These are phyloP conservation scores for Sonneratia caseolaris DNA, from an alignment of 345 rosid species.

Conservation along the genomic window DNA sequence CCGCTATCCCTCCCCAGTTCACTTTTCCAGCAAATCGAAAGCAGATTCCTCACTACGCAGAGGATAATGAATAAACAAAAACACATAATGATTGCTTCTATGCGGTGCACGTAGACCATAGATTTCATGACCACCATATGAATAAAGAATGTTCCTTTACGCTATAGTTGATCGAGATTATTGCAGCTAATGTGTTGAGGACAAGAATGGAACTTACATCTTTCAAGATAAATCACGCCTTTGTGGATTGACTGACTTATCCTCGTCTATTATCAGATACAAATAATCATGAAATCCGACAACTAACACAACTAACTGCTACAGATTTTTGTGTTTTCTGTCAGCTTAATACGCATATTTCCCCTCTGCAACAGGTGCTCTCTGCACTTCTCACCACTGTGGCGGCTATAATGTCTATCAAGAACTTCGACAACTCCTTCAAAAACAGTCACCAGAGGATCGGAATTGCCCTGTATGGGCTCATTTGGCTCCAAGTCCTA, in stretches of 20 bases:
- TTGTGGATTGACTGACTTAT: too few relatives aligned
- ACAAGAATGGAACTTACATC: not conserved
- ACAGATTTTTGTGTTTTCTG: not conserved
- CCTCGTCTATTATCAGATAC: too few relatives aligned
- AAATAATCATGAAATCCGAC: too few relatives aligned
- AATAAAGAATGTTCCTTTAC: not conserved
- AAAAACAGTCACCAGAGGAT: constrained; percentile 73
- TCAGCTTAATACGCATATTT: not conserved
- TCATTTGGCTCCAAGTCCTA: constrained; percentile 71
- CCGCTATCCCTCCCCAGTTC: not conserved
- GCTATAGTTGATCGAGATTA: not conserved
- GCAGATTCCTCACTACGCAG: constrained; percentile 7
- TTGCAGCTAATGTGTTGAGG: not conserved
- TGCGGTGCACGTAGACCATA: not conserved
- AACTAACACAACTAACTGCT: too few relatives aligned
- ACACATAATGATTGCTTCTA: constrained; percentile 2
- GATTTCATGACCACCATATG: not conserved
- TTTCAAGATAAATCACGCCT: not conserved
- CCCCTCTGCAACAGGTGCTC: constrained; percentile 30
- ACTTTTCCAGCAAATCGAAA: not conserved
- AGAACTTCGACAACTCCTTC: constrained; percentile 65
- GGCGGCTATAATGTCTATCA: constrained; percentile 69
- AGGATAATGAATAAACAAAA: constrained; percentile 1
- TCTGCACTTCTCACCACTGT: constrained; percentile 53
- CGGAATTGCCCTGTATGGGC: constrained; percentile 54